Evolutionary conservation across 345 rosid genomes (phyloP).

Genomic region (Euphorbia pulcherrima): DNA sequence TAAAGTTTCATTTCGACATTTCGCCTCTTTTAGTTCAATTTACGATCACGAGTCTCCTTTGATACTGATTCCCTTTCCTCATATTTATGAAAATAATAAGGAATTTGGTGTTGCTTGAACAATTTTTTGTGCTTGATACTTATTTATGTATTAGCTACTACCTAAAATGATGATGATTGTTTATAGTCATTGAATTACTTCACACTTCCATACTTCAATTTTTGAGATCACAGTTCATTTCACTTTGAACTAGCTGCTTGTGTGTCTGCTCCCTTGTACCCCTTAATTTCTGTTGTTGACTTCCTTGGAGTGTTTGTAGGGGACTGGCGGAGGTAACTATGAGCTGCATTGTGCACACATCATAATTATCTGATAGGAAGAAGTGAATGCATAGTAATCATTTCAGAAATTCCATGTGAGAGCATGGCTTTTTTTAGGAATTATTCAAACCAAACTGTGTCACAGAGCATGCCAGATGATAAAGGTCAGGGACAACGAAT

Average conservation of each 20-base stretch:
- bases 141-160: not conserved
- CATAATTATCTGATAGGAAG: not conserved
- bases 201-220: not conserved
- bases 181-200: not conserved
- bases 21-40: not conserved
- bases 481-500: conserved; percentile 45
- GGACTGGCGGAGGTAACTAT: conserved; percentile 10
- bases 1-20: not conserved
- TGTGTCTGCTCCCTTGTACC: conserved; percentile 1
- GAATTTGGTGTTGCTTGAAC: not conserved
- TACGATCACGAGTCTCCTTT: not conserved
- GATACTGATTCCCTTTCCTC: not conserved
- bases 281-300: not conserved
- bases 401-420: conserved; percentile 43
- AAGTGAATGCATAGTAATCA: conserved; percentile 2
- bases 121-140: not conserved
- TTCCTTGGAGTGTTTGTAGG: conserved; percentile 6
- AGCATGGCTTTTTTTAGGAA: conserved; percentile 86
- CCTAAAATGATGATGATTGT: not conserved
- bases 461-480: conserved; percentile 59
- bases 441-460: conserved; percentile 51
- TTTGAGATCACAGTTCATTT: not conserved
- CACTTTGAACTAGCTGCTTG: not conserved
- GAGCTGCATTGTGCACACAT: conserved; percentile 11
- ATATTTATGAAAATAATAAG: not conserved